A percentile compares a stretch with the other conserved stretches of the same genome.
phyloP scores from a whole-genome alignment of 169 alveolate species.

The Eimeria tenella region DNA sequence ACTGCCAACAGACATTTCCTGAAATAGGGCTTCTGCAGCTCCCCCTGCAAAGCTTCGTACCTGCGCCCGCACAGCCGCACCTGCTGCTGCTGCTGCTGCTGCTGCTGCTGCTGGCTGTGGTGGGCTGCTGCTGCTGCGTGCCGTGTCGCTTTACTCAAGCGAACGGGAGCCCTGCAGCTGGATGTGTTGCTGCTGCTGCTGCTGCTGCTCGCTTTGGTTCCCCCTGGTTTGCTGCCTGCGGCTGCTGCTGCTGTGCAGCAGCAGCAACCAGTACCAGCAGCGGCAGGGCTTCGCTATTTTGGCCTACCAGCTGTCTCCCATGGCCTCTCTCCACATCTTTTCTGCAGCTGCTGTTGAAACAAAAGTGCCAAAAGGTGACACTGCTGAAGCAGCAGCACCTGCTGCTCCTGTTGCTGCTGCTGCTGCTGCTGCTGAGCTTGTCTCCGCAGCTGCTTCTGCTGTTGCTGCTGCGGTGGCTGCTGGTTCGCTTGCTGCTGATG shows the following conservation, averaged over 20 bases:
- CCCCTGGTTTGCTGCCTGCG: too few species aligned
- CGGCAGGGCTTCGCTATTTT: background rate
- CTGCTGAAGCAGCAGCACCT: background rate
- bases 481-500: background rate
- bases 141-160: too few species aligned
- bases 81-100: background rate
- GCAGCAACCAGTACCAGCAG: too few species aligned
- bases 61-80: conserved; percentile 1
- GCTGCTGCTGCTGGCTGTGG: background rate
- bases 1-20: conserved; percentile 33
- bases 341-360: background rate
- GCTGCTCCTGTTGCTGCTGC: background rate
- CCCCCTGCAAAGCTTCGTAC: conserved; percentile 69
- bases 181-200: too few species aligned
- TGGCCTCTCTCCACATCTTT: conserved; percentile 5
- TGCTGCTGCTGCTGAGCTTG: conserved; percentile 1
- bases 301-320: conserved; percentile 26
- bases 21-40: conserved; percentile 63
- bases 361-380: background rate
- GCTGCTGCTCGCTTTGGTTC: too few species aligned
- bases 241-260: too few species aligned
- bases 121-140: too few species aligned
- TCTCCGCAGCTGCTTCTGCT: conserved; percentile 38
- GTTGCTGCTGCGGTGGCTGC: conserved; percentile 4
- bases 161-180: too few species aligned